phyloP scores from a whole-genome alignment of 129 eudicot species.

The Tanacetum coccineum region DNA sequence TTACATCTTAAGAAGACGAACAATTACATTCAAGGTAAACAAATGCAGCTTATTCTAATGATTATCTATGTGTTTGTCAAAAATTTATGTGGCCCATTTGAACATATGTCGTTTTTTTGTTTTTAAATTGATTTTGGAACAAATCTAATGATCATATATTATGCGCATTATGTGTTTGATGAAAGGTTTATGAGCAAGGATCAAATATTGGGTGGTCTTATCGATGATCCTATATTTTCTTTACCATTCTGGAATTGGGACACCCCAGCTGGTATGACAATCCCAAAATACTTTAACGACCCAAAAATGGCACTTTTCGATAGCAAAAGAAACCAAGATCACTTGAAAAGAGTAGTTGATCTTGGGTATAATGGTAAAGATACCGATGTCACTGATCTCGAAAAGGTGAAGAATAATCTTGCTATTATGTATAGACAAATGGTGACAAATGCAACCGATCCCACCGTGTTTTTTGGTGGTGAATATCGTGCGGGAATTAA shows the following conservation, averaged over 20 bases:
- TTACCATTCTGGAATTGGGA: conserved; percentile 60
- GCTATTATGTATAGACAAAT: conserved; percentile 41
- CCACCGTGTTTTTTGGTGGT: conserved; percentile 32
- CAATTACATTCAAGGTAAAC: no score
- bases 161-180: no score
- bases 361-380: conserved; percentile 20
- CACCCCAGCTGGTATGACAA: conserved; percentile 41
- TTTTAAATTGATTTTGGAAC: no score
- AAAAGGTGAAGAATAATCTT: conserved; percentile 27
- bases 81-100: no score
- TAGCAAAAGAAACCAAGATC: conserved; percentile 35
- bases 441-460: conserved; percentile 34
- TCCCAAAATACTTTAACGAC: conserved; percentile 33
- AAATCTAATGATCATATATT: no score
- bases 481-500: conserved; percentile 34
- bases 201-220: conserved; percentile 44
- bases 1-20: no score
- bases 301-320: conserved; percentile 32
- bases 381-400: not conserved
- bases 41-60: no score
- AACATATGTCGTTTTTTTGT: no score
- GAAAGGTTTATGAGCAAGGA: no score
- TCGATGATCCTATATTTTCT: conserved; percentile 44
- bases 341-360: conserved; percentile 28
- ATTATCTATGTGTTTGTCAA: no score